Evolutionary conservation across 768 basidiomycete genomes (phyloP).

Genomic region (Rhodotorula kratochvilovae): DNA sequence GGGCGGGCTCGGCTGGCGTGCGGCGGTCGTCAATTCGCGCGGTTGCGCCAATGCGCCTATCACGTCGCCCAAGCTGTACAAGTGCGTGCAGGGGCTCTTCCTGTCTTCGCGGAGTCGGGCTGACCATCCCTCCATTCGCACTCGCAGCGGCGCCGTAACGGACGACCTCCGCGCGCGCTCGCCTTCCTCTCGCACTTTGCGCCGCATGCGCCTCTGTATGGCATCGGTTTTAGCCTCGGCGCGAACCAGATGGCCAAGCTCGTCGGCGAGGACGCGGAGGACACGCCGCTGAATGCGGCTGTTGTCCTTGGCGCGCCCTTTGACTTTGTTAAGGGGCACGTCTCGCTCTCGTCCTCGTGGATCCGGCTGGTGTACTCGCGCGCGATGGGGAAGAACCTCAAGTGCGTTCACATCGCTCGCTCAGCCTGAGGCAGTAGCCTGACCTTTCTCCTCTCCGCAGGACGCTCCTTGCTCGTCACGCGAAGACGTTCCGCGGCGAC

Average conservation of each 20-base stretch:
- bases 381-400: slow-evolving; percentile 71
- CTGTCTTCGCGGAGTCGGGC: too few species aligned
- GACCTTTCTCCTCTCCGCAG: slow-evolving; percentile 50
- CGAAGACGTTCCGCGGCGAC: slow-evolving; percentile 15
- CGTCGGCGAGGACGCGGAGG: slow-evolving; percentile 33
- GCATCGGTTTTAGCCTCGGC: slow-evolving; percentile 88
- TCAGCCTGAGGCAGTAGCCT: slow-evolving; percentile 51
- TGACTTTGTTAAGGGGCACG: slow-evolving; percentile 47
- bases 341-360: slow-evolving; percentile 45
- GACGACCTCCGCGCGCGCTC: slow-evolving; percentile 78
- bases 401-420: slow-evolving; percentile 51
- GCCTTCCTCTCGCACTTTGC: slow-evolving; percentile 67
- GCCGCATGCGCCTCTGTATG: slow-evolving; percentile 75
- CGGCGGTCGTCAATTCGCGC: slow-evolving; percentile 83
- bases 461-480: slow-evolving; percentile 21
- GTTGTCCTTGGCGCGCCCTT: slow-evolving; percentile 69
- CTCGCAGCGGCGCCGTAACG: slow-evolving; percentile 72
- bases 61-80: slow-evolving; percentile 70
- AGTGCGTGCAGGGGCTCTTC: slow-evolving; percentile 3
- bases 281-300: slow-evolving; percentile 54
- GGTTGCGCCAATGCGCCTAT: slow-evolving; percentile 87
- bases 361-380: slow-evolving; percentile 67
- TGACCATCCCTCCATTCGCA: too few species aligned
- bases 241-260: slow-evolving; percentile 87
- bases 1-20: slow-evolving; percentile 87